Percentiles rank a stretch among this genome's conserved stretches.
phyloP scores from a whole-genome alignment of 2,329 filamentous ascomycete species.

The Xenoacremonium recifei region DNA sequence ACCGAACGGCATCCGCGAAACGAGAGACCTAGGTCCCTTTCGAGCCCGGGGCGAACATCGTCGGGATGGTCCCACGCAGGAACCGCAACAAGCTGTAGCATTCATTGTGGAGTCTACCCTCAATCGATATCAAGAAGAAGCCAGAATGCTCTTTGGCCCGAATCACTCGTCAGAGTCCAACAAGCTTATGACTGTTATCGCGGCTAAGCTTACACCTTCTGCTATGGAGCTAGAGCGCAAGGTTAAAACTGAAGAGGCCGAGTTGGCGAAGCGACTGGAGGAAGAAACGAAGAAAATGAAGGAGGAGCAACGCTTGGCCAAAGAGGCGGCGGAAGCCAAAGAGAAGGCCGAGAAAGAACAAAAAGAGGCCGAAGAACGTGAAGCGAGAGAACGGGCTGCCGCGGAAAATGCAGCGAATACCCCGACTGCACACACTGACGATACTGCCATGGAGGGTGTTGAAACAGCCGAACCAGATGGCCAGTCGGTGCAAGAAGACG shows the following conservation, averaged over 20 bases:
- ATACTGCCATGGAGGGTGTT: constrained; percentile 73
- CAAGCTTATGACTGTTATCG: constrained; percentile 65
- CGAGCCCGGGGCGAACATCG: constrained; percentile 48
- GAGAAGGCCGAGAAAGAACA: constrained; percentile 65
- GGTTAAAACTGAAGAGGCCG: constrained; percentile 58
- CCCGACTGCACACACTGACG: constrained; percentile 10
- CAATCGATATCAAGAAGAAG: constrained; percentile 85
- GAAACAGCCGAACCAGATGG: constrained; percentile 49
- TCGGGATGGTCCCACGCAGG: constrained; percentile 47
- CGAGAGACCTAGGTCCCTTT: constrained; percentile 46
- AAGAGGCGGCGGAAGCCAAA: constrained; percentile 71
- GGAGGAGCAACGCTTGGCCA: constrained; percentile 64
- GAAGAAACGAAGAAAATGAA: constrained; percentile 62
- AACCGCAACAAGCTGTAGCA: constrained; percentile 71
- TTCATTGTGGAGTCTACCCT: constrained; percentile 73
- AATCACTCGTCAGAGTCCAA: constrained; percentile 64
- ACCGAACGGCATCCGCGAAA: constrained; percentile 45
- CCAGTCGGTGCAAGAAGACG: constrained; percentile 27
- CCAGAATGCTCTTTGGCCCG: constrained; percentile 77
- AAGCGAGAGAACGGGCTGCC: constrained; percentile 55
- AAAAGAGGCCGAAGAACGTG: constrained; percentile 68
- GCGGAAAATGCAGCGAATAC: constrained; percentile 52
- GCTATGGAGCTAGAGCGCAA: constrained; percentile 80
- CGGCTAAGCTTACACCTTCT: constrained; percentile 74
- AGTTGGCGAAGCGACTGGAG: constrained; percentile 46